Base-by-base conservation (phyloP, 108 stramenopile genomes). In the Conticribra weissflogii region DNA sequence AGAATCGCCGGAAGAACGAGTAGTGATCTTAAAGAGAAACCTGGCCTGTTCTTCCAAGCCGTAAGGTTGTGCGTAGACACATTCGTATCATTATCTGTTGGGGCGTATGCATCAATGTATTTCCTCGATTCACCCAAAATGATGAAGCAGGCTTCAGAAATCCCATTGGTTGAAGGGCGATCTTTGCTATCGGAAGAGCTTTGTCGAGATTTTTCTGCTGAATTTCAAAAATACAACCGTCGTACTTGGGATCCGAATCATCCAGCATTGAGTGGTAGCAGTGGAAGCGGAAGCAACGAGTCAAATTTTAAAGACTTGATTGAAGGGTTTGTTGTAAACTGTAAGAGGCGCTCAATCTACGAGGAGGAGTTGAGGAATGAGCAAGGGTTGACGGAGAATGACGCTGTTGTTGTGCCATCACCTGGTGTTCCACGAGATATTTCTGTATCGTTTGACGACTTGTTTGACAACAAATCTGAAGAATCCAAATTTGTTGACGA, bases 391-490 rank as follows among this genome's bases (percentile, higher is more conserved):
- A 45, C 52, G 46, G 66, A 33, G 16, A 25, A 66, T 41, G 58
- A 64, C 17, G 28, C 57, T 25, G 78, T 78, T 22, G 15, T 56
- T 2, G 55, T 78, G 59, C 70, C 78, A 16, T 24, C 69, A 46
- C 64, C 78, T 25, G 78, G 78, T 21, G 78, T 78, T 16, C 78
- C 78, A 22, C 55, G 49, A 60, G 70, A 71, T 31, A 78, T 78
- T 25, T 23, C 64, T 32, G 70, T 78, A 17, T 61, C 36, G 31
- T 56, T 78, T 16, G 78, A 78, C 49, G 78, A 78, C 71, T 78
- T 78, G 31, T 17, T 77, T 32, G 36, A 47, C 30, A 28, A 28
- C 52, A 23, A 41, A 58, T 47, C 61, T 3, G 17, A n/a, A 52
- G 24, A 27, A 2, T 2, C 16, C 14, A 2, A 52, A 2, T 44